Evolutionary conservation across 2,329 filamentous ascomycete species (phyloP), one percentile per base, ranked within the genome.

Genomic region (Colletotrichum aenigma): DNA sequence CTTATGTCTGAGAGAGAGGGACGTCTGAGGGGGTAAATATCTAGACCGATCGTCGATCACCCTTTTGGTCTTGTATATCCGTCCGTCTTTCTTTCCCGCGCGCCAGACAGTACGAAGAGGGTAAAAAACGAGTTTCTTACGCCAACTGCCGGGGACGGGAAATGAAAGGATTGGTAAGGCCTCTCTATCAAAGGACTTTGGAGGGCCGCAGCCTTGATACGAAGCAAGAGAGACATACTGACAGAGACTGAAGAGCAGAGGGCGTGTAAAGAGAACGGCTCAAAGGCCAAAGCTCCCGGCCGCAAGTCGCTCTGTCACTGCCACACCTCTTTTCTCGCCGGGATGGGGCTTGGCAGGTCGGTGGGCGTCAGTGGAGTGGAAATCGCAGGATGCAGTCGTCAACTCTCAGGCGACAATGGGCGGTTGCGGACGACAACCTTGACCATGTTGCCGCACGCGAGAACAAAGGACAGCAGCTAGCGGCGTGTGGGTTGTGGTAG

Each of bases 391-490:
- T 73, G 73, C 65, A 58, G 73, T 73, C 64, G 56, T 75, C 64
- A 68, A 68, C 70, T 64, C 56, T 66, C 48, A 66, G 34, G 61
- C 60, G 66, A 75, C 71, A 76, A 75, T 70, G 60, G 55, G 74
- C 74, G 74, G 70, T 76, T 76, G 74, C 74, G 74, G 74, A 61
- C 74, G 66, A 73, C 38, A 64, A 43, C 56, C 71, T 66, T 64
- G 71, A 52, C 71, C 71, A 76, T 70, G 71, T 58, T 55, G 38
- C 66, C 24, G 71, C 62, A 71, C 38, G 66, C 60, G 74, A 75
- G 74, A 75, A 76, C 74, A 76, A 76, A 76, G 74, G 26, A 70
- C 62, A 48, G 16, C 43, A 69, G 70, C 70, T 69, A 60, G n/a
- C 32, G 64, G 70, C 34, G 34, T 73, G 70, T 65, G 70, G 56